Evolutionary conservation across 78 protist species (phyloP).

Genomic region (Polysphondylium violaceum): DNA sequence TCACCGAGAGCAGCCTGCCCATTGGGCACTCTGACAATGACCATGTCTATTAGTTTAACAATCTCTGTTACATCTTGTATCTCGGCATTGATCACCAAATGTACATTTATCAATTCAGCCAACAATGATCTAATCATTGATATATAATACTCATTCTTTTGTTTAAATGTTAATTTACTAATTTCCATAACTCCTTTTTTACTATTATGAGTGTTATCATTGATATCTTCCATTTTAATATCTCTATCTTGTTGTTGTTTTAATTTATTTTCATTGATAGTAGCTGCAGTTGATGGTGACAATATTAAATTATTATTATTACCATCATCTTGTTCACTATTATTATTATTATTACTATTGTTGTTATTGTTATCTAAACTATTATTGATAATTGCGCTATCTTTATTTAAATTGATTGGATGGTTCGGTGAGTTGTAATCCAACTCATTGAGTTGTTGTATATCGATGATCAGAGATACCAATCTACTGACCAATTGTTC

Average conservation of each 20-base stretch:
- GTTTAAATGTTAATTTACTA: not conserved
- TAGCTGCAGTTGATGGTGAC: too few relatives aligned
- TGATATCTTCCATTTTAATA: too few relatives aligned
- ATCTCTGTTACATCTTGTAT: conserved; percentile 32
- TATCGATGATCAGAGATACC: not conserved
- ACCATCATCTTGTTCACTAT: not conserved
- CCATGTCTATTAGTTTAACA: not conserved
- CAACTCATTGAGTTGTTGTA: not conserved
- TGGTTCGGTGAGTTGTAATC: conserved; percentile 20
- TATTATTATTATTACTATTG: not conserved
- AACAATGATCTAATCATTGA: conserved; percentile 34
- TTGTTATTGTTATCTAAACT: not conserved
- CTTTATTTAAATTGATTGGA: conserved; percentile 12
- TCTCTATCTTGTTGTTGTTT: too few relatives aligned
- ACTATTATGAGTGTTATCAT: not conserved
- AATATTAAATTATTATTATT: too few relatives aligned
- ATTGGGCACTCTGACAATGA: conserved; percentile 27
- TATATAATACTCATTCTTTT: conserved; percentile 13
- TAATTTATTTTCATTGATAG: too few relatives aligned
- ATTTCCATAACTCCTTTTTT: not conserved
- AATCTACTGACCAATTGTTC: too few relatives aligned
- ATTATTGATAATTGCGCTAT: too few relatives aligned
- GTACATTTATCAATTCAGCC: conserved; percentile 44
- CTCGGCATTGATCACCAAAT: conserved; percentile 16
- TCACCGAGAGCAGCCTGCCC: conserved; percentile 38